A percentile compares a stretch with the other conserved stretches of the same genome.
Evolutionary conservation across 208 protist genomes (phyloP).

Genomic region (Leishmania mexicana): DNA sequence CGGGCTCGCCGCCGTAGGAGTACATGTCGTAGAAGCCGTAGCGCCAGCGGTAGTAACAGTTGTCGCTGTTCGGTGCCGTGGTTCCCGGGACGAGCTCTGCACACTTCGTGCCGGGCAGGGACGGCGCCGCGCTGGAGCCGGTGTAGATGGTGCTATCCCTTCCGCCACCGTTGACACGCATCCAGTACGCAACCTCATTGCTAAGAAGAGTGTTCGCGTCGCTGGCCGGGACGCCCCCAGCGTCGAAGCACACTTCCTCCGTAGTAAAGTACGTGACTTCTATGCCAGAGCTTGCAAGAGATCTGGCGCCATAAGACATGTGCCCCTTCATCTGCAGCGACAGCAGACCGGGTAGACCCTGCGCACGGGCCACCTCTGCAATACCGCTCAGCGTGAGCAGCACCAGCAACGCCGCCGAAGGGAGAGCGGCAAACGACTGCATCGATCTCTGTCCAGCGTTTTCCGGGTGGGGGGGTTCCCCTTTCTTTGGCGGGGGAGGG

Average conservation of each 20-base stretch:
- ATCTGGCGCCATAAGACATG: slow-evolving; percentile 5
- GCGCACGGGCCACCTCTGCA: slow-evolving; percentile 8
- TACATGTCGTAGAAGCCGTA: slow-evolving; percentile 51
- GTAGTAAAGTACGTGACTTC: slow-evolving; percentile 13
- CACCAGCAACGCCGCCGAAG: slow-evolving; percentile 16
- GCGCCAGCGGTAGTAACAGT: slow-evolving; percentile 55
- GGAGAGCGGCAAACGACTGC: neutral
- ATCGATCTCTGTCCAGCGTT: neutral
- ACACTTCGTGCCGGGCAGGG: slow-evolving; percentile 17
- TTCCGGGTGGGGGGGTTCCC: neutral
- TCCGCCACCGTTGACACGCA: slow-evolving; percentile 8
- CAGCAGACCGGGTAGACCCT: slow-evolving; percentile 24
- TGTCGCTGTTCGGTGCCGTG: slow-evolving; percentile 21
- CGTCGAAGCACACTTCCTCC: slow-evolving; percentile 14
- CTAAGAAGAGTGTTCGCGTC: slow-evolving; percentile 13
- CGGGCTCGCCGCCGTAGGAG: slow-evolving; percentile 40
- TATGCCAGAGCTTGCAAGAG: neutral
- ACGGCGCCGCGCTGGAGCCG: slow-evolving; percentile 34
- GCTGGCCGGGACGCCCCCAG: slow-evolving; percentile 28
- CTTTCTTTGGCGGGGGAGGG: neutral
- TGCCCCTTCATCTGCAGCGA: slow-evolving; percentile 33
- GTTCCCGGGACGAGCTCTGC: neutral
- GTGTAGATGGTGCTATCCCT: slow-evolving; percentile 25
- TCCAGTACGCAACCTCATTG: slow-evolving; percentile 16
- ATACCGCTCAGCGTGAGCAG: slow-evolving; percentile 14